Percentiles rank a stretch among this genome's conserved stretches.
These are phyloP conservation scores for Saksenaea vasiformis DNA, from an alignment of 371 early-diverging fungal species.

Conservation along the genomic window DNA sequence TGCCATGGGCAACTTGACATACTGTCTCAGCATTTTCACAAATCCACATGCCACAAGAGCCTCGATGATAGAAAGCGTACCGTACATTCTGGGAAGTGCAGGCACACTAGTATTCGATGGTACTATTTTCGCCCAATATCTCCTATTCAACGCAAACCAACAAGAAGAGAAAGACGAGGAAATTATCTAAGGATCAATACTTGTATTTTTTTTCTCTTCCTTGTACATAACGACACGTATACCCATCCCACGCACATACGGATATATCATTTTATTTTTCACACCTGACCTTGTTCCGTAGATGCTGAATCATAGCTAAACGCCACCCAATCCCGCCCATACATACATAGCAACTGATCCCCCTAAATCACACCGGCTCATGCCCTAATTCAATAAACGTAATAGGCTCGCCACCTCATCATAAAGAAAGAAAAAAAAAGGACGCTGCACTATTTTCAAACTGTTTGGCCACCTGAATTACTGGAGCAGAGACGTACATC, in stretches of 20 bases:
- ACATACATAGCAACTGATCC: not conserved
- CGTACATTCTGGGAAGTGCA: slow-evolving; percentile 69
- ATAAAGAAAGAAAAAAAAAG: too few species aligned
- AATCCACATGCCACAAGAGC: slow-evolving; percentile 52
- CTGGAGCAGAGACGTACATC: too few species aligned
- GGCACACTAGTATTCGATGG: slow-evolving; percentile 69
- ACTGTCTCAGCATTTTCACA: slow-evolving; percentile 64
- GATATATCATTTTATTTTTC: not conserved
- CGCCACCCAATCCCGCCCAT: not conserved
- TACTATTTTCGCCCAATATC: slow-evolving; percentile 64
- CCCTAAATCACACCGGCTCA: not conserved
- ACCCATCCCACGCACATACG: not conserved
- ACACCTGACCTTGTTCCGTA: not conserved
- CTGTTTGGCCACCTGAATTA: too few species aligned
- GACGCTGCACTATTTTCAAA: too few species aligned
- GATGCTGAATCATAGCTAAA: not conserved
- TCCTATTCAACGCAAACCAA: slow-evolving; percentile 11
- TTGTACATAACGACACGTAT: not conserved
- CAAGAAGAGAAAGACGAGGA: not conserved
- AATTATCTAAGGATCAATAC: not conserved
- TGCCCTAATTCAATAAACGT: not conserved
- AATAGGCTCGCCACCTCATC: not conserved
- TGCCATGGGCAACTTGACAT: slow-evolving; percentile 71
- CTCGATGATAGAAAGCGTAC: slow-evolving; percentile 53
- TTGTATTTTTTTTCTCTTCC: not conserved